A percentile compares a stretch with the other conserved stretches of the same genome.
phyloP scores from a whole-genome alignment of 176 grass and related monocot species.

The Oryza rufipogon region DNA sequence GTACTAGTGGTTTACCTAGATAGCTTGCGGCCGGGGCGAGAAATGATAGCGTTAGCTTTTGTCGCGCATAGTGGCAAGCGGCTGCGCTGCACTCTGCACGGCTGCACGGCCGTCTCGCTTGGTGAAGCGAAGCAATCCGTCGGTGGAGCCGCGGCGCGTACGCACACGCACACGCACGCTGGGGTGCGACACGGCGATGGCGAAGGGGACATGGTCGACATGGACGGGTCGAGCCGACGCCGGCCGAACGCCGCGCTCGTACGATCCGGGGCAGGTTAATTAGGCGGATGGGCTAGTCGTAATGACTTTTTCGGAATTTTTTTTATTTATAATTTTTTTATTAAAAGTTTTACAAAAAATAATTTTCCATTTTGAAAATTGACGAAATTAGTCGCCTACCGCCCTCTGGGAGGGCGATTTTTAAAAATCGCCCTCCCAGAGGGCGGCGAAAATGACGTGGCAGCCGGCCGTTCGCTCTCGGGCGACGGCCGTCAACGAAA shows the following conservation, averaged over 20 bases:
- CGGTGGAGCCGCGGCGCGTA: background rate
- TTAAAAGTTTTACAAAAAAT: too few species aligned
- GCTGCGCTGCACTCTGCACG: too few species aligned
- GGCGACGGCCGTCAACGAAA: too few species aligned
- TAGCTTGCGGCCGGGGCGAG: background rate
- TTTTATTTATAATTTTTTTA: too few species aligned
- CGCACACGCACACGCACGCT: too few species aligned
- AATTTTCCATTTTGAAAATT: too few species aligned
- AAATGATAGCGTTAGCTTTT: slow-evolving; percentile 1
- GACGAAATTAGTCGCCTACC: too few species aligned
- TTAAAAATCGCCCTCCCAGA: too few species aligned
- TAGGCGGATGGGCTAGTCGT: background rate
- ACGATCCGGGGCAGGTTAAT: background rate
- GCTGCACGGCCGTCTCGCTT: background rate
- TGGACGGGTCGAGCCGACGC: background rate
- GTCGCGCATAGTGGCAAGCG: background rate
- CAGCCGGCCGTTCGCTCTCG: too few species aligned
- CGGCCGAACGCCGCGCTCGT: background rate
- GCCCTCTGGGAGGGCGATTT: too few species aligned
- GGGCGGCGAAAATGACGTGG: too few species aligned
- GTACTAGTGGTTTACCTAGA: background rate
- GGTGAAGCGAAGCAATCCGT: background rate
- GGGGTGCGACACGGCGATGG: background rate
- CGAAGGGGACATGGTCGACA: background rate
- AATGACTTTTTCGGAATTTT: background rate